Base-by-base conservation (phyloP, 1,139 yeast species). In the Blastobotrys capitulatus region DNA sequence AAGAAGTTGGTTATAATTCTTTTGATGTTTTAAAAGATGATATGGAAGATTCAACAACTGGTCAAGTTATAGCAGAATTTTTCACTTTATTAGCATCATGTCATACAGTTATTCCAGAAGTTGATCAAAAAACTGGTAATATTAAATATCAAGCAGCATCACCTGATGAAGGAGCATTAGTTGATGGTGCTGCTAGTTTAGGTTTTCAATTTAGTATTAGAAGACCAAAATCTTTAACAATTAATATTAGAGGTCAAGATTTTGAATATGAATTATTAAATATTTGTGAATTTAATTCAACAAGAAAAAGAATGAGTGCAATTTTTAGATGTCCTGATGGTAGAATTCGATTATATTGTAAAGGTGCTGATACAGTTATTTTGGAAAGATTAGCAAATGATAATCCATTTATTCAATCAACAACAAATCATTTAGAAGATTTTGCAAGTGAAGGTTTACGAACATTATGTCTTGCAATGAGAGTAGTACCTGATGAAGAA, bases 111-210 rank as follows among this genome's bases (percentile, higher is more conserved):
- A 94, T 94, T 55, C 98, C 98, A 0, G 98, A 94, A 66, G 74
- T 78, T 16, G 31, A 39, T 13, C 77, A 76, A 52, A 82, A 76
- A 1, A 65, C 64, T 47, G 72, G 70, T 8, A 54, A 54, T 29
- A 83, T 92, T 57, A 90, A 87, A 65, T 94, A 94, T 64, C 98
- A 94, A 69, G 98, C 99, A 0, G 97, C 98, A 0, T 90, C 97
- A 1, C 98, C 98, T 0, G 99, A 94, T 70, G 98, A 94, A 72
- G 98, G 98, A 50, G 99, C 99, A 0, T 74, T 94, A 55, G 99
- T 94, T 2, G 90, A 92, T 60, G 98, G 98, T 52, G 98, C 97
- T 18, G 94, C 97, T 0, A 76, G 74, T 60, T 73, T 92, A 49
- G 97, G 97, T 0, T 92, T 85, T 65, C 83, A 78, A 56, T 94